These are phyloP conservation scores for Mycena chlorophos DNA, from an alignment of 768 basidiomycete species.

Conservation along the genomic window DNA sequence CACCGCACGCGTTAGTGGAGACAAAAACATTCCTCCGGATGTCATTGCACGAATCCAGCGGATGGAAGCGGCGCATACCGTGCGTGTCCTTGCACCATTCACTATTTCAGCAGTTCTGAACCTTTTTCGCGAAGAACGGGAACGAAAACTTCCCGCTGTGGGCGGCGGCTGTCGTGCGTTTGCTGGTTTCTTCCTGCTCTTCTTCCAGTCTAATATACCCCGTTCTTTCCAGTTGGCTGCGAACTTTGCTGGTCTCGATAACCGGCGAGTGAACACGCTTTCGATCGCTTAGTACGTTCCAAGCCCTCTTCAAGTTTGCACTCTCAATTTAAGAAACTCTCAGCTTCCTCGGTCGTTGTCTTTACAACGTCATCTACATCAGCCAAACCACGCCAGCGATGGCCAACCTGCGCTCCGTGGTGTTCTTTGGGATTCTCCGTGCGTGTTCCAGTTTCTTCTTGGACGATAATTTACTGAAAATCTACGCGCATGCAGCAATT, in stretches of 20 bases:
- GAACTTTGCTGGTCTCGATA: constrained; percentile 15
- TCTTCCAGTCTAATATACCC: neutral
- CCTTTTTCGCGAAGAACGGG: constrained; percentile 9
- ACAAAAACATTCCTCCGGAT: constrained; percentile 4
- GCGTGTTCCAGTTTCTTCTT: neutral
- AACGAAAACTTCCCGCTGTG: constrained; percentile 21
- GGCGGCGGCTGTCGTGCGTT: constrained; percentile 18
- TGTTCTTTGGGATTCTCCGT: constrained; percentile 16
- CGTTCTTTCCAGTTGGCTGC: constrained; percentile 11
- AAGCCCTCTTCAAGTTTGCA: neutral
- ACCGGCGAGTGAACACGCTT: constrained; percentile 11
- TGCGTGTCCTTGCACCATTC: too few relatives aligned
- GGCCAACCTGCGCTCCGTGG: constrained; percentile 3
- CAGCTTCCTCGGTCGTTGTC: constrained; percentile 11
- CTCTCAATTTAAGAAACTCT: neutral
- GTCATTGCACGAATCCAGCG: constrained; percentile 18
- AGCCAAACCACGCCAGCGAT: constrained; percentile 1
- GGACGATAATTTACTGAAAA: neutral
- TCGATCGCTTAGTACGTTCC: constrained; percentile 16
- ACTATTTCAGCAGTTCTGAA: too few relatives aligned
- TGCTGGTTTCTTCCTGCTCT: too few relatives aligned
- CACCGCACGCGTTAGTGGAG: constrained; percentile 1
- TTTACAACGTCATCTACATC: constrained; percentile 17
- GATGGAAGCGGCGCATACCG: constrained; percentile 21
- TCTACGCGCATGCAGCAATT: constrained; percentile 7